These are phyloP conservation scores for Exophiala phaeomuriformis DNA, from an alignment of 2,329 filamentous ascomycete species.

Conservation along the genomic window DNA sequence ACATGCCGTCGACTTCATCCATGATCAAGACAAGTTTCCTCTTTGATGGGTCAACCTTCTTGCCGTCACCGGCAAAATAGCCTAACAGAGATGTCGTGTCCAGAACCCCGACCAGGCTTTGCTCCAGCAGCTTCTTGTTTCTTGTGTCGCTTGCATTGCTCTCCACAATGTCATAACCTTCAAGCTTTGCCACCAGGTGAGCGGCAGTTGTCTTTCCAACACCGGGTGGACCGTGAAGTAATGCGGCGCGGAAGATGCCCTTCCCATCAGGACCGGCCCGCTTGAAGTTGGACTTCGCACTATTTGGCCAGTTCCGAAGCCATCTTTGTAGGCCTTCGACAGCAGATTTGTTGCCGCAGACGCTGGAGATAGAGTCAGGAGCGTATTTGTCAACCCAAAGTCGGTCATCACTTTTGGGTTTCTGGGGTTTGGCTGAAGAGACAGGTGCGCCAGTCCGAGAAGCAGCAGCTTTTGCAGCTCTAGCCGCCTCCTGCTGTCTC, in stretches of 20 bases:
- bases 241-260: conserved; percentile 78
- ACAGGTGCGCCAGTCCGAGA: conserved; percentile 37
- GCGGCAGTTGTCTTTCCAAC: conserved; percentile 97
- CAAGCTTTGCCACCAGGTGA: conserved; percentile 84
- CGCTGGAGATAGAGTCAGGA: conserved; percentile 72
- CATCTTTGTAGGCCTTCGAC: conserved; percentile 87
- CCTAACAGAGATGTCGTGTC: conserved; percentile 89
- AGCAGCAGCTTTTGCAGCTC: conserved; percentile 37
- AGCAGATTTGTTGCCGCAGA: conserved; percentile 86
- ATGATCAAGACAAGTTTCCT: conserved; percentile 95
- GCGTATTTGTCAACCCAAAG: conserved; percentile 96
- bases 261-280: conserved; percentile 75
- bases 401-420: conserved; percentile 50
- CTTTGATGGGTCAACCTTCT: conserved; percentile 69
- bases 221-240: conserved; percentile 88
- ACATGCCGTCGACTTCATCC: conserved; percentile 99
- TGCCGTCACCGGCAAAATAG: conserved; percentile 78
- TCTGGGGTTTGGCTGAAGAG: conserved; percentile 36
- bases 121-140: conserved; percentile 92
- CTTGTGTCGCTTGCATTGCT: conserved; percentile 92
- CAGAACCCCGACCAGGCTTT: conserved; percentile 77
- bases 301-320: conserved; percentile 74
- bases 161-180: conserved; percentile 89
- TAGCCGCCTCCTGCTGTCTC: conserved; percentile 40
- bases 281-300: conserved; percentile 73